A percentile compares a stretch with the other conserved stretches of the same genome.
phyloP scores from a whole-genome alignment of 352 stramenopile genomes.

The Phytophthora chlamydospora region DNA sequence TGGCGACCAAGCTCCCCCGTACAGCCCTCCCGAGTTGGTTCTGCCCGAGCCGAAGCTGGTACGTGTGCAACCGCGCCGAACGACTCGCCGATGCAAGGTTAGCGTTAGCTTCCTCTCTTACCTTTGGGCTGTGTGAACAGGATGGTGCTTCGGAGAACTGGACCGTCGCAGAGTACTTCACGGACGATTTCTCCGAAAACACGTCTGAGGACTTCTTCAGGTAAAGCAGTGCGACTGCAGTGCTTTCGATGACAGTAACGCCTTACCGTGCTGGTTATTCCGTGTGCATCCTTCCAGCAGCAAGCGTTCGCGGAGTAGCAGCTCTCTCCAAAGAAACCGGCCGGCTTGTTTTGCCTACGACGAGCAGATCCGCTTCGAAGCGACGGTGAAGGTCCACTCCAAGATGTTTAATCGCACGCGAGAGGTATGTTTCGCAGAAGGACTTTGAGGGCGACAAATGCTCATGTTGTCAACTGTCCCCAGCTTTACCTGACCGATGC shows the following conservation, averaged over 20 bases:
- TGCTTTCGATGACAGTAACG: not conserved
- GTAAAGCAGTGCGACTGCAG: conserved; percentile 18
- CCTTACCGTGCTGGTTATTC: conserved; percentile 2
- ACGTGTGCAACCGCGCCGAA: conserved; percentile 2
- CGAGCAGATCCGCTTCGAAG: conserved; percentile 73
- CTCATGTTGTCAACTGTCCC: not conserved
- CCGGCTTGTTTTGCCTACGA: conserved; percentile 69
- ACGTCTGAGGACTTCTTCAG: conserved; percentile 64
- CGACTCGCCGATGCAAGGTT: not conserved
- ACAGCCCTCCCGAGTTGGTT: conserved; percentile 56
- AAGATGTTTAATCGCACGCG: conserved; percentile 83
- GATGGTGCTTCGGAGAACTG: conserved; percentile 80
- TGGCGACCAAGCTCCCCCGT: conserved; percentile 58
- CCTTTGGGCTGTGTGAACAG: conserved; percentile 26
- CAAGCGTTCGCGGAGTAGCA: conserved; percentile 70
- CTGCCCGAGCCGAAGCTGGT: conserved; percentile 70
- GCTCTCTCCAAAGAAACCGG: conserved; percentile 56
- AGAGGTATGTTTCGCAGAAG: conserved; percentile 45
- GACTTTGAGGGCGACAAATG: not conserved
- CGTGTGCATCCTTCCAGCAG: conserved; percentile 17
- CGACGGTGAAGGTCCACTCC: conserved; percentile 77
- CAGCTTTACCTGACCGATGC: conserved; percentile 77
- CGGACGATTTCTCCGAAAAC: conserved; percentile 81
- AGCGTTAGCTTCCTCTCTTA: not conserved
- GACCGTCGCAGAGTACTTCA: conserved; percentile 84